Base-by-base conservation (phyloP, 805 yeast species). In the Candida argentea region DNA sequence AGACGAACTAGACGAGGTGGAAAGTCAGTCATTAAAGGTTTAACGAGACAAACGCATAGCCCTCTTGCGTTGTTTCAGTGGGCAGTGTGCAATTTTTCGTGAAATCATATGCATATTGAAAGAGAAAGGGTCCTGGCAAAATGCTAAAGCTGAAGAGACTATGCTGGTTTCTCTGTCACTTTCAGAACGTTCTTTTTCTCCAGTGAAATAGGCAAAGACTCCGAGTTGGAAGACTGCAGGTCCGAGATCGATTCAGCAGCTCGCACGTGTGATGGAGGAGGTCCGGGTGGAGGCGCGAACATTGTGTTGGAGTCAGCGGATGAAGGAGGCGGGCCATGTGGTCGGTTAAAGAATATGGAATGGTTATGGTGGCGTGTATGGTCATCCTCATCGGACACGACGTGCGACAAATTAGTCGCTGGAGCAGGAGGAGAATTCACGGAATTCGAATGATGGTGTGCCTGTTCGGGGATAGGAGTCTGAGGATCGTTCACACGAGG, bases 401-500 rank as follows among this genome's bases (percentile, higher is more conserved):
- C 12, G 7, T 15, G 10, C 2, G 35, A 31, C 10, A 36, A 26
- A n/a, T 26, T 20, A 12, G 27, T 19, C 4, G 33, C 34, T 6
- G 42, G 26, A 7, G 50, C 46, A 7, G 34, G 40, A 1, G 41
- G 45, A 15, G 31, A 34, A 14, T 36, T 33, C 4, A 30, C 21
- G 10, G 27, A 33, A 26, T 40, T 37, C 10, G 31, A 25, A 11
- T 29, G 28, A 32, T 36, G 44, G 29, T 51, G 56, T 4, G 40
- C 48, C 14, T 37, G 29, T 14, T 41, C 42, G 2, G 51, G 53
- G 2, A 39, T 32, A 10, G 27, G 17, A 12, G 39, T 28, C 15
- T 23, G 26, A 4, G 42, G 38, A 12, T 38, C 22, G 25, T 46
- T 50, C 2, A 51, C 48, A 26, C 52, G 51, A 4, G 59, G 59